Evolutionary conservation across 1,139 yeast species (phyloP).

Genomic region (Nadsonia commutata): DNA sequence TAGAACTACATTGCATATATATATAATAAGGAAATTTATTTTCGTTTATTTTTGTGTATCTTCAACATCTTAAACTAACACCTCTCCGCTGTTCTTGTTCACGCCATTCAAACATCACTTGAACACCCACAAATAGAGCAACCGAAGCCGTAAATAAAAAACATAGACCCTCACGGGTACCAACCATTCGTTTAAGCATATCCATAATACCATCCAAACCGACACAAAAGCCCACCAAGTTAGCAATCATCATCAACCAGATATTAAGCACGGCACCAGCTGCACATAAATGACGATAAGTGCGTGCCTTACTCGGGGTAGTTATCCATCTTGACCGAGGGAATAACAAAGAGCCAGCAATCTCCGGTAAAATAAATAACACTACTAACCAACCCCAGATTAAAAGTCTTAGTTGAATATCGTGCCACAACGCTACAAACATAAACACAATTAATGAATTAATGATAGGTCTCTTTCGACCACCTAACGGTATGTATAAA

Average conservation of each 20-base stretch:
- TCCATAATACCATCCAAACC: slow-evolving; percentile 72
- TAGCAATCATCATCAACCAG: slow-evolving; percentile 98
- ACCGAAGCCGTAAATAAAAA: slow-evolving; percentile 46
- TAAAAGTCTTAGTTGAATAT: slow-evolving; percentile 68
- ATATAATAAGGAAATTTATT: background rate
- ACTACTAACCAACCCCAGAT: slow-evolving; percentile 97
- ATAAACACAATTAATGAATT: slow-evolving; percentile 83
- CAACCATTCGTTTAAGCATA: slow-evolving; percentile 55
- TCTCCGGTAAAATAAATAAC: slow-evolving; percentile 77
- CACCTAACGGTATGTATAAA: slow-evolving; percentile 82
- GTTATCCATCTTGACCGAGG: slow-evolving; percentile 1
- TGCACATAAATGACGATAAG: slow-evolving; percentile 76
- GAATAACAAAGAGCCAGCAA: slow-evolving; percentile 37
- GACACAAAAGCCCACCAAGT: slow-evolving; percentile 83
- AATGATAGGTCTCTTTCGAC: slow-evolving; percentile 46
- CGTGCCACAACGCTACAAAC: slow-evolving; percentile 98
- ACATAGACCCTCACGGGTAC: slow-evolving; percentile 53
- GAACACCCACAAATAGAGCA: slow-evolving; percentile 70
- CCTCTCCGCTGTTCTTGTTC: slow-evolving; percentile 78
- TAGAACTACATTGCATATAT: background rate
- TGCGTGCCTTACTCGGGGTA: slow-evolving; percentile 23
- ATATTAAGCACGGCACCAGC: slow-evolving; percentile 78
- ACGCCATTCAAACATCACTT: slow-evolving; percentile 88
- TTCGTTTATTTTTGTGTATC: background rate
- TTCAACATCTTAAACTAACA: slow-evolving; percentile 60